Evolutionary conservation across 805 yeast genomes (phyloP).

Genomic region (Pichia scutulata): DNA sequence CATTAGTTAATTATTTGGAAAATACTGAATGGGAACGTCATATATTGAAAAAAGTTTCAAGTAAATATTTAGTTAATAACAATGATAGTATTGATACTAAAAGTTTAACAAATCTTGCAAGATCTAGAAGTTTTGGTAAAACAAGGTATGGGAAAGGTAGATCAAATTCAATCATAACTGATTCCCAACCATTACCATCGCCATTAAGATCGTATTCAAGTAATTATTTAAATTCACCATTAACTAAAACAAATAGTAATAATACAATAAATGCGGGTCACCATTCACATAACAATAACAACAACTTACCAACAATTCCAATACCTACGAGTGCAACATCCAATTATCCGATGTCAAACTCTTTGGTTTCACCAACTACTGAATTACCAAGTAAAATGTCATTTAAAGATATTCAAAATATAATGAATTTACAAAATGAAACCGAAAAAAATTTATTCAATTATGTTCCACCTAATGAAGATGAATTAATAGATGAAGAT

Average conservation of each 20-base stretch:
- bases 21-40: slow-evolving; percentile 31
- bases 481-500: slow-evolving; percentile 36
- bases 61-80: slow-evolving; percentile 16
- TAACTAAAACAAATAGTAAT: neutral
- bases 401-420: slow-evolving; percentile 26
- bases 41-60: slow-evolving; percentile 22
- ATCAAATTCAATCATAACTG: slow-evolving; percentile 64
- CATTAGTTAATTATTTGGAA: slow-evolving; percentile 39
- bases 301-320: slow-evolving; percentile 13
- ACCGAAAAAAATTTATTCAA: slow-evolving; percentile 25
- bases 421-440: slow-evolving; percentile 34
- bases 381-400: slow-evolving; percentile 19
- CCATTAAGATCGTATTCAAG: slow-evolving; percentile 55
- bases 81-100: slow-evolving; percentile 10
- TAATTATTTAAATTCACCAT: slow-evolving; percentile 24
- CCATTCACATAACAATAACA: slow-evolving; percentile 6
- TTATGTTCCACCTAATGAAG: slow-evolving; percentile 30
- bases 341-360: neutral
- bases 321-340: neutral
- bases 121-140: slow-evolving; percentile 19
- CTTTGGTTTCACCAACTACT: slow-evolving; percentile 2
- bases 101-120: slow-evolving; percentile 7
- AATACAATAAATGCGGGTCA: slow-evolving; percentile 3
- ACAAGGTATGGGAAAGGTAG: slow-evolving; percentile 45
- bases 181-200: slow-evolving; percentile 89